These are phyloP conservation scores for Leishmania gerbilli DNA, from an alignment of 208 protist genomes.

Conservation along the genomic window DNA sequence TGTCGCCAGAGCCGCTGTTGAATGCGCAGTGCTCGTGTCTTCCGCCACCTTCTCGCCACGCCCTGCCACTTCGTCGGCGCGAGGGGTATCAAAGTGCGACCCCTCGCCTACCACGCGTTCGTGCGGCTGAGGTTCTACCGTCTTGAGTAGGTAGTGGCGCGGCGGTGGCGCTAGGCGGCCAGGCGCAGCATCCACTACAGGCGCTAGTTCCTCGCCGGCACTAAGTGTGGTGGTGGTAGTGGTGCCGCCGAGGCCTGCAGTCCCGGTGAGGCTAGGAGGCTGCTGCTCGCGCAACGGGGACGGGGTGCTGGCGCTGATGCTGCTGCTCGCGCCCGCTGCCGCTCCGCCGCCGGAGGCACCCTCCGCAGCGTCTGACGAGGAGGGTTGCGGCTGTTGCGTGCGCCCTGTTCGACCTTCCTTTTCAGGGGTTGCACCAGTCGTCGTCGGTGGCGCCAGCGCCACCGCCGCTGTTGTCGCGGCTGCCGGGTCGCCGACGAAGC, in stretches of 20 bases:
- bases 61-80: background rate
- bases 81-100: background rate
- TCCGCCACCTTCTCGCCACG: background rate
- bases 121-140: constrained; percentile 25
- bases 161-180: constrained; percentile 20
- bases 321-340: background rate
- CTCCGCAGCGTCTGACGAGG: background rate
- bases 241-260: background rate
- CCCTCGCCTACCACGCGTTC: constrained; percentile 10
- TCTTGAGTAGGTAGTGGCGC: constrained; percentile 33
- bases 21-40: background rate
- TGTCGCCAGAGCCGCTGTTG: background rate
- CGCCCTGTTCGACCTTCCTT: background rate
- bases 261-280: background rate
- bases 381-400: background rate
- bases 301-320: background rate
- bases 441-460: background rate
- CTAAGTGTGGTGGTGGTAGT: background rate
- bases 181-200: background rate
- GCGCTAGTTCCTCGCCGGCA: background rate
- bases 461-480: background rate
- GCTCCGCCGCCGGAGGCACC: background rate
- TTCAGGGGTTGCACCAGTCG: background rate
- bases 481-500: constrained; percentile 22
- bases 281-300: background rate